Evolutionary conservation across 2,329 filamentous ascomycete species (phyloP), one percentile per base, ranked within the genome.

Genomic region (Aspergillus candidus): DNA sequence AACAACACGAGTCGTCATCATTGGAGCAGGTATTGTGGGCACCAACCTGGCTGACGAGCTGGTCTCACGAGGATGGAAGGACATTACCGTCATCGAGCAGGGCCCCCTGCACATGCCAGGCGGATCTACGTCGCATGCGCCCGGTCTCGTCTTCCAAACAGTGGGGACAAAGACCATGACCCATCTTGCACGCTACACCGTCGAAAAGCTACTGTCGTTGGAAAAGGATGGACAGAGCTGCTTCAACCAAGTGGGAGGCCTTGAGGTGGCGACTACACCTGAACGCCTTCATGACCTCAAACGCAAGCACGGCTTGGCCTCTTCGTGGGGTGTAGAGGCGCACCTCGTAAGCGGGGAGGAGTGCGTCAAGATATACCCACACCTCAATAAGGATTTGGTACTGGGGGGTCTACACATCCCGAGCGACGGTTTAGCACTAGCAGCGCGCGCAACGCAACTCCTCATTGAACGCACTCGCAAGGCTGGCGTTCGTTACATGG

Each of bases 51-150:
- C 80, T 38, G 80, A 83, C 53, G 80, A 83, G 70, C 72, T 83
- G 55, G 71, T 79, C 52, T 70, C 71, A 17, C 73, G 78, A 55
- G 80, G 80, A 68, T 83, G 80, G 79, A 73, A 60, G 42, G 63
- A 82, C 59, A 79, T 83, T 59, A 83, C 79, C 13, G 79, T 83
- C 39, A 65, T 83, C 49, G 80, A 83, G 51, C 80, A 83, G 60
- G 80, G 80, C 0, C 80, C 80, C 3, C 59, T 83, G 50, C 65
- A 70, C 46, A 76, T 83, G 72, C 80, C 80, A 0, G 80, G 80
- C 18, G 80, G 80, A 35, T 83, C 80, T 22, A 83, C 80, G 6
- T 83, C 79, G 6, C 80, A 83, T 50, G 80, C 80, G 4, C 80
- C 80, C 0, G 80, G 80, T 0, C 70, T 83, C 3, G 79, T 83